Evolutionary conservation across 1,284 basidiomycete genomes (phyloP).

Genomic region (Inonotus obliquus): DNA sequence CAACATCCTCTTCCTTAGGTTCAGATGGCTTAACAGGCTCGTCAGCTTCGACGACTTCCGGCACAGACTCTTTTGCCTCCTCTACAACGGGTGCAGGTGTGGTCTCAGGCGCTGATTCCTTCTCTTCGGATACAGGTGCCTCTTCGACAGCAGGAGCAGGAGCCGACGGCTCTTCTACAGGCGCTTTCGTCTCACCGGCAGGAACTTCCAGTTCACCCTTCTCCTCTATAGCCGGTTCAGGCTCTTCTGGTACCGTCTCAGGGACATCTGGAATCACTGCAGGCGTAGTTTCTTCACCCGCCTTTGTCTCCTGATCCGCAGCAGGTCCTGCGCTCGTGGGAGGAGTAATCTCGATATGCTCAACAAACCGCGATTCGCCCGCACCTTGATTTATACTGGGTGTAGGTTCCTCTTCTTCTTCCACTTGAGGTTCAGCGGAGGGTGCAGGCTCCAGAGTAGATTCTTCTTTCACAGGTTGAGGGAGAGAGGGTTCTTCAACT

Average conservation of each 20-base stretch:
- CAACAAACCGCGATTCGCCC: slow-evolving; percentile 16
- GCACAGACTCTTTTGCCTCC: not conserved
- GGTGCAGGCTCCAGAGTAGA: not conserved
- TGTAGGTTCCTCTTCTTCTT: not conserved
- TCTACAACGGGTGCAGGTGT: not conserved
- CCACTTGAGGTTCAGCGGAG: not conserved
- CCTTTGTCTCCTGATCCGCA: not conserved
- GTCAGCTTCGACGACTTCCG: not conserved
- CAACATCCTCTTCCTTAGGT: not conserved
- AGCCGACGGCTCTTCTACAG: not conserved
- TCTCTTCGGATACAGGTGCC: not conserved
- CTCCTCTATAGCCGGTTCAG: not conserved
- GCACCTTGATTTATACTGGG: slow-evolving; percentile 4
- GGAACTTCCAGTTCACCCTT: not conserved
- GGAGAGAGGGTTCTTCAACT: not conserved
- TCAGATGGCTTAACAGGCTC: not conserved
- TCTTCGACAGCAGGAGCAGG: not conserved
- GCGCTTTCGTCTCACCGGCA: not conserved
- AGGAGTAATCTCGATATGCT: slow-evolving; percentile 12
- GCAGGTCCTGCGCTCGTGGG: not conserved
- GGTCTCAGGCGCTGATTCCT: not conserved
- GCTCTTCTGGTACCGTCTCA: not conserved
- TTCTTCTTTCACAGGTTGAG: not conserved
- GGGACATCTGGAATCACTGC: not conserved
- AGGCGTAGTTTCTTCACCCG: not conserved